Conservation (phyloP, 2,329 filamentous ascomycete genomes). For the Diaporthe eres region DNA sequence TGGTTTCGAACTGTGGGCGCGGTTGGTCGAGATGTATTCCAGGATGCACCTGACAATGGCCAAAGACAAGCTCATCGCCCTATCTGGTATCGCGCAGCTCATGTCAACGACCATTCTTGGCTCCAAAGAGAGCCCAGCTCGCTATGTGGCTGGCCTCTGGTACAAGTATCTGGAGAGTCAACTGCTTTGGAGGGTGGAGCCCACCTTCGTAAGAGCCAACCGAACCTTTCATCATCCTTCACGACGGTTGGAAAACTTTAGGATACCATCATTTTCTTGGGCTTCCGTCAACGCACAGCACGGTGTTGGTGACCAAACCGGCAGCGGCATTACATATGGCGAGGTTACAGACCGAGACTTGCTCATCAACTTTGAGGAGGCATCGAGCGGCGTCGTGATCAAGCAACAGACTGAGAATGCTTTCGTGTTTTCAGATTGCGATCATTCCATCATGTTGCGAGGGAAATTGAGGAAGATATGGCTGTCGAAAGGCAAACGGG, state of each 20-base stretch:
- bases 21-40: conserved; percentile 21
- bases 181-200: conserved; percentile 28
- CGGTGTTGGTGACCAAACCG: background rate
- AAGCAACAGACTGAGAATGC: too few species aligned
- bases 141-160: conserved; percentile 34
- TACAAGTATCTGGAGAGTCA: conserved; percentile 21
- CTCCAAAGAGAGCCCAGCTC: background rate
- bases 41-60: background rate
- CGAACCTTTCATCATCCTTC: background rate
- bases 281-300: conserved; percentile 26
- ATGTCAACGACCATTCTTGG: conserved; percentile 16
- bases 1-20: conserved; percentile 21
- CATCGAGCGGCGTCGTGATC: too few species aligned
- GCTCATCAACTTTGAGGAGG: background rate
- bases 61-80: conserved; percentile 38
- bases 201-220: background rate
- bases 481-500: background rate
- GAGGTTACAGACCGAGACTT: conserved; percentile 19
- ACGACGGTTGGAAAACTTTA: background rate
- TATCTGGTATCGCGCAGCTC: conserved; percentile 28
- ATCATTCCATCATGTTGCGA: too few species aligned
- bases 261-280: conserved; percentile 37
- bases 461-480: background rate
- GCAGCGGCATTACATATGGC: conserved; percentile 18
- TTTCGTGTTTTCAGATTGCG: too few species aligned